Percentiles rank a stretch among this genome's conserved stretches.
Conservation (phyloP, 768 basidiomycete genomes). For the Boletus patriciae region DNA sequence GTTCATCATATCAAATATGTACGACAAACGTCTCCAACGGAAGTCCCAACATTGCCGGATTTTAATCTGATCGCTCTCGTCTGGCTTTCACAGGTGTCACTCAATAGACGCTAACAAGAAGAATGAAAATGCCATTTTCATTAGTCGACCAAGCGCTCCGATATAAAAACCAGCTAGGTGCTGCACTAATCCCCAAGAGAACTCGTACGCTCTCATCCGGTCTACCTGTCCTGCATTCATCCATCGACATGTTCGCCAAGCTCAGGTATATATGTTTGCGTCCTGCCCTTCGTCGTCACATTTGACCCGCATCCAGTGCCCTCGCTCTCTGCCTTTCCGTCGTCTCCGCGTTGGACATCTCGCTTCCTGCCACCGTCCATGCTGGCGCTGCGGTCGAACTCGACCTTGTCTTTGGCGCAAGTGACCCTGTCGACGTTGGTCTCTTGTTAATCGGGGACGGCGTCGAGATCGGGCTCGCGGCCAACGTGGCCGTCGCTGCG, state of each 20-base stretch:
- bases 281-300: neutral
- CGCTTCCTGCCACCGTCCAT: neutral
- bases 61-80: neutral
- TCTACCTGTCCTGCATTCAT: too few species aligned
- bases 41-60: too few species aligned
- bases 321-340: neutral
- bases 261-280: neutral
- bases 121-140: too few species aligned
- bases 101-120: neutral
- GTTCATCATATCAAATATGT: too few species aligned
- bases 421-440: neutral
- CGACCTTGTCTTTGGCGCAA: neutral
- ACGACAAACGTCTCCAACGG: too few species aligned
- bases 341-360: neutral
- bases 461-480: neutral
- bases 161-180: neutral
- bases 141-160: too few species aligned
- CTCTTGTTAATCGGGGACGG: neutral
- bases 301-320: neutral
- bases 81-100: neutral
- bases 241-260: neutral
- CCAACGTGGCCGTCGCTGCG: neutral
- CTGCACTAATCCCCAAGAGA: neutral
- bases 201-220: neutral
- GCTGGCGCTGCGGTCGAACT: neutral